Percentiles rank a stretch among this genome's conserved stretches.
phyloP scores from a whole-genome alignment of 1,284 basidiomycete species.

The Leccinum discolor region DNA sequence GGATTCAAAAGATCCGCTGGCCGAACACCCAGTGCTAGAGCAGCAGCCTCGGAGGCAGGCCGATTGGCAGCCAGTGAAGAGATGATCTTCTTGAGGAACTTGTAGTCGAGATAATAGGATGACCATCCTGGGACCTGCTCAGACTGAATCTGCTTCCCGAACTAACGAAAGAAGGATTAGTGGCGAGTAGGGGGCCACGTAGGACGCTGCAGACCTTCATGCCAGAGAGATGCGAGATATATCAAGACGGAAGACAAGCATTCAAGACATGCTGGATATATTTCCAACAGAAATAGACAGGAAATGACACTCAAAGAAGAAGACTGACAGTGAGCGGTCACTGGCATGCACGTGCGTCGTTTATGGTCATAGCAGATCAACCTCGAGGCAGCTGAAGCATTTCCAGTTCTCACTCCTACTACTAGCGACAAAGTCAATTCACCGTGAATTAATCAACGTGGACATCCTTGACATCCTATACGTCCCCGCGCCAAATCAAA shows the following conservation, averaged over 20 bases:
- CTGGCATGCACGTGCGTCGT: slow-evolving; percentile 29
- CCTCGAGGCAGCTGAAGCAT: slow-evolving; percentile 1
- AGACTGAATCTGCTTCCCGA: slow-evolving; percentile 97
- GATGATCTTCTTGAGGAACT: slow-evolving; percentile 98
- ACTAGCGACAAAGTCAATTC: slow-evolving; percentile 2
- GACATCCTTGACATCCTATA: slow-evolving; percentile 9
- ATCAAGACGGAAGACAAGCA: slow-evolving; percentile 6
- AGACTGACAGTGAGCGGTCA: slow-evolving; percentile 10
- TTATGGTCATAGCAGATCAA: slow-evolving; percentile 6
- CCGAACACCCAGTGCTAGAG: slow-evolving; percentile 82
- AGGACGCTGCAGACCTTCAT: slow-evolving; percentile 29
- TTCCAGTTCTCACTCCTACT: not conserved
- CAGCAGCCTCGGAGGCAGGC: slow-evolving; percentile 86
- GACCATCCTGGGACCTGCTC: slow-evolving; percentile 99
- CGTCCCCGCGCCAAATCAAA: slow-evolving; percentile 13
- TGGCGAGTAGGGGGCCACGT: not conserved
- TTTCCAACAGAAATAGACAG: slow-evolving; percentile 12
- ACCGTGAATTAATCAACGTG: slow-evolving; percentile 8
- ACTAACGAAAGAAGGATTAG: slow-evolving; percentile 50
- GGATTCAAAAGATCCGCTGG: slow-evolving; percentile 58
- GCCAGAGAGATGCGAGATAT: slow-evolving; percentile 12
- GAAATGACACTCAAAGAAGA: slow-evolving; percentile 10
- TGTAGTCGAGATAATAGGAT: slow-evolving; percentile 97
- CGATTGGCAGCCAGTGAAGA: slow-evolving; percentile 94
- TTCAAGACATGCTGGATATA: slow-evolving; percentile 30